phyloP scores from a whole-genome alignment of 352 stramenopile genomes.

The Globisporangium sylvaticum region DNA sequence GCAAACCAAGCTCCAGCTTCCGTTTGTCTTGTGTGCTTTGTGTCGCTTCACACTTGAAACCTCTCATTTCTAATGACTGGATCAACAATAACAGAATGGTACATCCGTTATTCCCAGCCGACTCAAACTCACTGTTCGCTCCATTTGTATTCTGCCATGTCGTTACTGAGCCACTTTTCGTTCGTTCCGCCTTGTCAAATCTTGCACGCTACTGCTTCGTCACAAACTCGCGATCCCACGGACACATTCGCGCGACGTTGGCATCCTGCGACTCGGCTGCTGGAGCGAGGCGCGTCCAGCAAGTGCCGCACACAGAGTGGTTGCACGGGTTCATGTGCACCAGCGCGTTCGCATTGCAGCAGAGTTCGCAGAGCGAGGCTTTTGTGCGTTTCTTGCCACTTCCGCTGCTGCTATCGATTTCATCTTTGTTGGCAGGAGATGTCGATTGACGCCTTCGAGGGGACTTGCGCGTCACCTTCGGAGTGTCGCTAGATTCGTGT shows the following conservation, averaged over 20 bases:
- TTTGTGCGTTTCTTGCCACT: slow-evolving; percentile 13
- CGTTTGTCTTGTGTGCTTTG: neutral
- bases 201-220: slow-evolving; percentile 17
- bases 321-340: slow-evolving; percentile 57
- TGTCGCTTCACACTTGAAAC: neutral
- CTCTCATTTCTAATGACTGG: neutral
- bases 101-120: neutral
- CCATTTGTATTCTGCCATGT: slow-evolving; percentile 11
- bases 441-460: slow-evolving; percentile 6
- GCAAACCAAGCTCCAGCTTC: neutral
- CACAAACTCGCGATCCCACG: slow-evolving; percentile 59
- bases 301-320: slow-evolving; percentile 42
- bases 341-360: slow-evolving; percentile 33
- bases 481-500: neutral
- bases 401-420: neutral
- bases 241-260: slow-evolving; percentile 31
- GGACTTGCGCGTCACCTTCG: neutral
- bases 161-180: neutral
- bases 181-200: neutral
- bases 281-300: slow-evolving; percentile 23
- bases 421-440: neutral
- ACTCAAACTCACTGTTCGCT: neutral
- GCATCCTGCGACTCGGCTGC: neutral
- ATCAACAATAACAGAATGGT: neutral
- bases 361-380: slow-evolving; percentile 36